Percentiles rank a stretch among this genome's conserved stretches.
phyloP scores from a whole-genome alignment of 805 yeast species.

The Hanseniaspora guilliermondii region DNA sequence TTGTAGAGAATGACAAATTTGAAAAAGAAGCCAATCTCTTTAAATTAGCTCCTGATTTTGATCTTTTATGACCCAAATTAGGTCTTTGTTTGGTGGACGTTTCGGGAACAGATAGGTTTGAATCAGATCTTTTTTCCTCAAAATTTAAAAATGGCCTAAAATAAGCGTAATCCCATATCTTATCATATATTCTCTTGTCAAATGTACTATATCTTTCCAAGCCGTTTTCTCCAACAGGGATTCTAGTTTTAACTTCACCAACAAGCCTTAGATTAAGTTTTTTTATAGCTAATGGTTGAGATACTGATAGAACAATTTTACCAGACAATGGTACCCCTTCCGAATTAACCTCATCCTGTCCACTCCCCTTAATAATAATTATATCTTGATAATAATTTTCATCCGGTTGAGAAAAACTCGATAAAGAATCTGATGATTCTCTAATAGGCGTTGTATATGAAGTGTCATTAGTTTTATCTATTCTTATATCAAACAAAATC shows the following conservation, averaged over 20 bases:
- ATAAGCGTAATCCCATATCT: conserved; percentile 62
- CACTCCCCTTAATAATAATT: conserved; percentile 64
- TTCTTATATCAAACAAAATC: conserved; percentile 40
- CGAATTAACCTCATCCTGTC: conserved; percentile 49
- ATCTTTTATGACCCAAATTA: conserved; percentile 19
- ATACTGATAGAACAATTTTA: conserved; percentile 57
- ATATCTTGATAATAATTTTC: conserved; percentile 42
- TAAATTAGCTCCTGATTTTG: conserved; percentile 28
- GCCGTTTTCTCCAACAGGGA: conserved; percentile 42
- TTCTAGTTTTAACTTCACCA: conserved; percentile 54
- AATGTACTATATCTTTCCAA: conserved; percentile 37
- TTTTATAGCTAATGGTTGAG: conserved; percentile 62
- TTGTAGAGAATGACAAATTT: conserved; percentile 17
- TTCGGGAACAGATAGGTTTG: conserved; percentile 11
- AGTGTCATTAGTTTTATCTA: conserved; percentile 33
- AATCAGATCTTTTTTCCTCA: conserved; percentile 18
- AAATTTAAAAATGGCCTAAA: conserved; percentile 31
- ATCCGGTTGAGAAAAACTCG: background rate
- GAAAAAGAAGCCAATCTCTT: conserved; percentile 24
- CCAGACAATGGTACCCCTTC: conserved; percentile 61
- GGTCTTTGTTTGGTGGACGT: background rate
- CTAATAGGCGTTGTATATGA: conserved; percentile 18
- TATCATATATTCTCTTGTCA: conserved; percentile 58
- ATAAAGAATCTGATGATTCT: conserved; percentile 27
- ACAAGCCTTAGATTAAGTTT: conserved; percentile 51